A percentile compares a stretch with the other conserved stretches of the same genome.
Evolutionary conservation across 1,139 yeast species (phyloP).

Genomic region (Insectozyma bohioensis): DNA sequence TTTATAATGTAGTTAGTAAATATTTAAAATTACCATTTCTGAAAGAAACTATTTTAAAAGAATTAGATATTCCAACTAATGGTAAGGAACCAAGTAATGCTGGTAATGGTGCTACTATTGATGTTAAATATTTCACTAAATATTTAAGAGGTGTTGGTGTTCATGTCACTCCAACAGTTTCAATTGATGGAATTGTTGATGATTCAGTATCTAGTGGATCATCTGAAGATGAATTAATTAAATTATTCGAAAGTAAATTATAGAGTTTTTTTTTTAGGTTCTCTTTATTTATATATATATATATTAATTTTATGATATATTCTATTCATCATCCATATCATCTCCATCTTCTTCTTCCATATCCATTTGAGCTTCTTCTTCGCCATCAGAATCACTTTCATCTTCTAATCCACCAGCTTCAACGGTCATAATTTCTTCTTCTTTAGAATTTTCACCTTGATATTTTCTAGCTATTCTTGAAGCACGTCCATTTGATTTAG

Average conservation of each 20-base stretch:
- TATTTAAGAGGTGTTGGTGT: slow-evolving; percentile 76
- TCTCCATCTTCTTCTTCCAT: slow-evolving; percentile 10
- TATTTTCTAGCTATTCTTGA: slow-evolving; percentile 78
- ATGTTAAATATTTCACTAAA: slow-evolving; percentile 71
- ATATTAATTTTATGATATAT: too few relatives aligned
- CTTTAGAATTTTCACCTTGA: slow-evolving; percentile 40
- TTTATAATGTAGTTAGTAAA: slow-evolving; percentile 51
- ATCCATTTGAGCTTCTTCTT: slow-evolving; percentile 31
- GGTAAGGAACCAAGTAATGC: slow-evolving; percentile 33
- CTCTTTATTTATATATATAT: too few relatives aligned
- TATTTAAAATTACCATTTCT: slow-evolving; percentile 36
- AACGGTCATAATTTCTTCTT: slow-evolving; percentile 58
- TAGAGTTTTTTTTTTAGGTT: slow-evolving; percentile 1
- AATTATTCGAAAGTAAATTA: slow-evolving; percentile 23
- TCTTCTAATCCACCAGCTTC: slow-evolving; percentile 60
- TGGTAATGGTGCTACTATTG: slow-evolving; percentile 61
- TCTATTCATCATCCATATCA: slow-evolving; percentile 8
- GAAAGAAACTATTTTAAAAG: slow-evolving; percentile 35
- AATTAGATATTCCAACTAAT: slow-evolving; percentile 27
- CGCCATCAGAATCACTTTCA: slow-evolving; percentile 58
- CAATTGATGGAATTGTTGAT: slow-evolving; percentile 62
- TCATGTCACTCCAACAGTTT: slow-evolving; percentile 84
- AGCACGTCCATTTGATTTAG: slow-evolving; percentile 53
- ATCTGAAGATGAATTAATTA: slow-evolving; percentile 32
- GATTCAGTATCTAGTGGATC: slow-evolving; percentile 39